Conservation (phyloP, 2,329 filamentous ascomycete species). For the Cercospora brassicicola region DNA sequence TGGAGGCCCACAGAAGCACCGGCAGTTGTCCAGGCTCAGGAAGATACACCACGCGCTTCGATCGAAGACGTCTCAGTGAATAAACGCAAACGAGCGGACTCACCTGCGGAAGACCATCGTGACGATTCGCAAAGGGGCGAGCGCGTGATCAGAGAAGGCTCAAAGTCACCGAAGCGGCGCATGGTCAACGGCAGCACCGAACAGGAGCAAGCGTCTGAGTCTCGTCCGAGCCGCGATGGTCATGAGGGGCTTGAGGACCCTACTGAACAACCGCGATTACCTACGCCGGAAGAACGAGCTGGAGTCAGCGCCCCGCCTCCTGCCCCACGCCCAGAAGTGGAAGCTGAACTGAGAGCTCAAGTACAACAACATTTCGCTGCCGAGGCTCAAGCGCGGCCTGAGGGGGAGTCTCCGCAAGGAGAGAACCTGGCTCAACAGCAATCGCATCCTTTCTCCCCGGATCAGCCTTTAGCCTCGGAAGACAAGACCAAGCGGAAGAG, state of each 20-base stretch:
- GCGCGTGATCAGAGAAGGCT: background rate
- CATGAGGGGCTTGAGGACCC: conserved; percentile 7
- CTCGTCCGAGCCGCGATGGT: background rate
- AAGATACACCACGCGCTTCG: background rate
- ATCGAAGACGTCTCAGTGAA: conserved; percentile 2
- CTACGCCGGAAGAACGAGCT: background rate
- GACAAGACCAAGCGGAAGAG: conserved; percentile 66
- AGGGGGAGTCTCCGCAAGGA: conserved; percentile 34
- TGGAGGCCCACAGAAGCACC: conserved; percentile 29
- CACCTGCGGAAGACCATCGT: conserved; percentile 11
- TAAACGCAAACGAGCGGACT: conserved; percentile 33
- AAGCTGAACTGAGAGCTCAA: conserved; percentile 52
- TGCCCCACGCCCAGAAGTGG: conserved; percentile 29
- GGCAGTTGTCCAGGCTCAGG: conserved; percentile 1
- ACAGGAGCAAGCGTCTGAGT: background rate
- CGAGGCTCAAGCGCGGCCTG: background rate
- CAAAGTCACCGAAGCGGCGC: conserved; percentile 30
- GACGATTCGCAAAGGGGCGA: conserved; percentile 8
- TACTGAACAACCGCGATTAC: background rate
- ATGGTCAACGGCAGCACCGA: conserved; percentile 1
- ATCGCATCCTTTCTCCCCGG: conserved; percentile 34
- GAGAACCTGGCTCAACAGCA: conserved; percentile 41
- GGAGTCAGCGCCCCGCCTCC: conserved; percentile 23
- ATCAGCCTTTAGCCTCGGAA: conserved; percentile 3
- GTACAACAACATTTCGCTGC: conserved; percentile 44